phyloP scores from a whole-genome alignment of 1,284 basidiomycete genomes.

The Apiotrichum akiyoshidainum region DNA sequence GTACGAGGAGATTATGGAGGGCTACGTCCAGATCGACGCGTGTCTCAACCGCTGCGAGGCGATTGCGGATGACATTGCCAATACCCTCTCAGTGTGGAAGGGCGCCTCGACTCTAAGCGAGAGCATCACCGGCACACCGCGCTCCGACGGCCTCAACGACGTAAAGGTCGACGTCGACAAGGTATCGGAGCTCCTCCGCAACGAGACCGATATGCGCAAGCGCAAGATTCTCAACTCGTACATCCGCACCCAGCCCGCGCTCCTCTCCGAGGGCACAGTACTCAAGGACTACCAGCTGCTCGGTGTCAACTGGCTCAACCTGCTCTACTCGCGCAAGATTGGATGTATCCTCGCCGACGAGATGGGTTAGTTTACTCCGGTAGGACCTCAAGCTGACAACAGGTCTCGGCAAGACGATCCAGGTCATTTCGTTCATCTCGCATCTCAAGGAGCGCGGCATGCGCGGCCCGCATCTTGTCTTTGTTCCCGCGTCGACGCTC shows the following conservation, averaged over 20 bases:
- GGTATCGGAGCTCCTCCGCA: constrained; percentile 42
- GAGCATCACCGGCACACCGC: constrained; percentile 43
- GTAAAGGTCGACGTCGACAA: constrained; percentile 48
- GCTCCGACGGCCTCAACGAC: constrained; percentile 46
- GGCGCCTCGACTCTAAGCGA: constrained; percentile 43
- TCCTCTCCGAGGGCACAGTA: constrained; percentile 66
- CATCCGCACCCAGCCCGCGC: constrained; percentile 70
- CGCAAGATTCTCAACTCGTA: constrained; percentile 51
- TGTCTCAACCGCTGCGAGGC: constrained; percentile 84
- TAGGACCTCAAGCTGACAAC: not conserved
- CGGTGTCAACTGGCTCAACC: constrained; percentile 95
- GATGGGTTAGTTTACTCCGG: constrained; percentile 64
- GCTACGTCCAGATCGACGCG: constrained; percentile 85
- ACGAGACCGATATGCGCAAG: constrained; percentile 38
- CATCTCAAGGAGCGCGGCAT: constrained; percentile 74
- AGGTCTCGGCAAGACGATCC: constrained; percentile 86
- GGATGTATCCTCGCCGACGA: constrained; percentile 98
- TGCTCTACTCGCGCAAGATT: constrained; percentile 74
- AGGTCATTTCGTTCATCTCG: constrained; percentile 95
- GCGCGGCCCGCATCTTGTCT: constrained; percentile 83
- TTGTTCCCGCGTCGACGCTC: constrained; percentile 93
- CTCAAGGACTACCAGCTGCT: constrained; percentile 96
- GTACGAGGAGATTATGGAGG: constrained; percentile 80
- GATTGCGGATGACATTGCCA: constrained; percentile 62
- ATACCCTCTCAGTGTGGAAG: constrained; percentile 77